These are phyloP conservation scores for Malassezia nana DNA, from an alignment of 1,284 basidiomycete genomes.

Conservation along the genomic window DNA sequence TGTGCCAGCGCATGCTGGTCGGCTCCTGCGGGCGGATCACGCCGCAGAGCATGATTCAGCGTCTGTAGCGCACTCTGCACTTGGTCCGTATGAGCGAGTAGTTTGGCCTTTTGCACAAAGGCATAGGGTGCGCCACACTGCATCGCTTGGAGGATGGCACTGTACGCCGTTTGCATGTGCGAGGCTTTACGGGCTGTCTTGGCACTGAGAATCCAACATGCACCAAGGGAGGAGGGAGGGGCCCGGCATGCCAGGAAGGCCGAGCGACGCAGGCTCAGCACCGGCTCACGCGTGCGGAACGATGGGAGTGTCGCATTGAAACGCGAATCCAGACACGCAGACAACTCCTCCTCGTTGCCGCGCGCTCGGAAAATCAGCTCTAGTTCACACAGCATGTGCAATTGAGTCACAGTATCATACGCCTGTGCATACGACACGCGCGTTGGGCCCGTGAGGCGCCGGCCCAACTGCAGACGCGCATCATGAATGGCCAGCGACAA, in stretches of 20 bases:
- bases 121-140: conserved; percentile 66
- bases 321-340: conserved; percentile 55
- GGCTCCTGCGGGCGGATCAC: conserved; percentile 9
- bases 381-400: conserved; percentile 82
- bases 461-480: conserved; percentile 69
- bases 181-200: conserved; percentile 91
- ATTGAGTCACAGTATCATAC: conserved; percentile 74
- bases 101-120: conserved; percentile 84
- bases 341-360: conserved; percentile 12
- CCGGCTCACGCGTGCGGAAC: conserved; percentile 80
- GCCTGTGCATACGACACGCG: conserved; percentile 64
- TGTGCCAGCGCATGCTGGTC: conserved; percentile 47
- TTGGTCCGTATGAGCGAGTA: conserved; percentile 70
- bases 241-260: conserved; percentile 60
- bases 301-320: conserved; percentile 73
- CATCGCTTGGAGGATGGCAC: conserved; percentile 80
- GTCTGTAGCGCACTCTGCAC: conserved; percentile 78
- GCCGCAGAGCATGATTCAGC: conserved; percentile 64
- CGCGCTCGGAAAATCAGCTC: conserved; percentile 55
- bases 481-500: conserved; percentile 53
- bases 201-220: conserved; percentile 72
- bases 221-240: conserved; percentile 49
- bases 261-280: conserved; percentile 78
- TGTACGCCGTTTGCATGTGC: conserved; percentile 94
- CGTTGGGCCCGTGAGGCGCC: conserved; percentile 69